These are phyloP conservation scores for Fusarium keratoplasticum DNA, from an alignment of 2,329 filamentous ascomycete genomes.

Conservation along the genomic window DNA sequence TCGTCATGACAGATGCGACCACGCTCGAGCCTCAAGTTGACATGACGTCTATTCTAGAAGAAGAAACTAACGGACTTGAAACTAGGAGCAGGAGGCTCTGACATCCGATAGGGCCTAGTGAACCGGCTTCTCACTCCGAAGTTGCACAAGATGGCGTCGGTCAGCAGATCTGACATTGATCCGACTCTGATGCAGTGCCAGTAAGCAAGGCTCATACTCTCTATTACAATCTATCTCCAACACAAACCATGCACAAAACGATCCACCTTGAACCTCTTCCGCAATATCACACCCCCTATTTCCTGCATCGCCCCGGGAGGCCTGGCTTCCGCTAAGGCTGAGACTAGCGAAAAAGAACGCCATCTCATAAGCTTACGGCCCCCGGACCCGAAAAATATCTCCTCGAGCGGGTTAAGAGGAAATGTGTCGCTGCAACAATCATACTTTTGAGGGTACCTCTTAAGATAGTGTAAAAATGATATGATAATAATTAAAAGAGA, in stretches of 20 bases:
- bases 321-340: neutral
- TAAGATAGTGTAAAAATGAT: neutral
- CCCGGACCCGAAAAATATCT: neutral
- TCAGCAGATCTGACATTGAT: neutral
- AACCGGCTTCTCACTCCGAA: constrained; percentile 5
- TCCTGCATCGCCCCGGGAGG: neutral
- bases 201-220: neutral
- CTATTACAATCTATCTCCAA: neutral
- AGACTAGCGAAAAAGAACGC: neutral
- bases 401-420: neutral
- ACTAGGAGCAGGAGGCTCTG: neutral
- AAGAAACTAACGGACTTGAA: neutral
- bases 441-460: neutral
- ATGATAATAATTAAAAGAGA: neutral
- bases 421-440: neutral
- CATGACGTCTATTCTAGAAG: constrained; percentile 13
- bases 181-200: neutral
- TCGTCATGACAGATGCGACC: neutral
- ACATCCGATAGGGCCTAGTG: constrained; percentile 8
- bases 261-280: neutral
- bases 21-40: constrained; percentile 15
- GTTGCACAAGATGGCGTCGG: constrained; percentile 8
- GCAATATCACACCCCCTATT: constrained; percentile 9
- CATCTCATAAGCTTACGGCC: neutral
- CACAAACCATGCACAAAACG: neutral